Evolutionary conservation across 2,329 filamentous ascomycete species (phyloP).

Genomic region (Xylaria digitata): DNA sequence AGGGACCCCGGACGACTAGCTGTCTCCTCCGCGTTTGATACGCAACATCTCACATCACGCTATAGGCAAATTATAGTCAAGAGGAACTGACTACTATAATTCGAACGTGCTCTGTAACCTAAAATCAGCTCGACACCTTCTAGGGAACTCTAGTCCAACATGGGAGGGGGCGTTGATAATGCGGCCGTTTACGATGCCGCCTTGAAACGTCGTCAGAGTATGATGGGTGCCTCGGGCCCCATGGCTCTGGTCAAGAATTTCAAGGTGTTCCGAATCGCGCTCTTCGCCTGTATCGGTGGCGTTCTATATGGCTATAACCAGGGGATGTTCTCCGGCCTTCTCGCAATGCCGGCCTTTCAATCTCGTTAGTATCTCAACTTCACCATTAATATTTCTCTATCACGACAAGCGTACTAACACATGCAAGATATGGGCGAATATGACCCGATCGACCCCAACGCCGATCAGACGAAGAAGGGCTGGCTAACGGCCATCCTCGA

Average conservation of each 20-base stretch:
- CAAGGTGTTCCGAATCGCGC: slow-evolving; percentile 69
- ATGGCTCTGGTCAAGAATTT: slow-evolving; percentile 66
- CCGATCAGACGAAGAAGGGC: slow-evolving; percentile 66
- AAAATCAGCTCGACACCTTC: neutral
- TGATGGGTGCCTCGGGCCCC: slow-evolving; percentile 58
- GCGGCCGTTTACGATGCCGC: slow-evolving; percentile 57
- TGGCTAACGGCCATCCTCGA: slow-evolving; percentile 77
- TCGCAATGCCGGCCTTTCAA: slow-evolving; percentile 67
- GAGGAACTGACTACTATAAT: neutral
- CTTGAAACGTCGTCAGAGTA: slow-evolving; percentile 54
- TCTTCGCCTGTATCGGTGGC: slow-evolving; percentile 72
- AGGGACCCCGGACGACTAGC: neutral
- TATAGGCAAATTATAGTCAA: neutral
- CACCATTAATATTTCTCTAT: neutral
- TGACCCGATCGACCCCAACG: slow-evolving; percentile 56
- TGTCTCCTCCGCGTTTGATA: neutral
- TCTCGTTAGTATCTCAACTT: slow-evolving; percentile 54
- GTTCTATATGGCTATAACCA: slow-evolving; percentile 79
- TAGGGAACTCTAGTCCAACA: slow-evolving; percentile 9
- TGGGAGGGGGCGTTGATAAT: slow-evolving; percentile 44
- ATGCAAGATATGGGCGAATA: slow-evolving; percentile 66
- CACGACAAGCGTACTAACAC: slow-evolving; percentile 18
- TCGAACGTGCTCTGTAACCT: neutral
- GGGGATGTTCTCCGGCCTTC: slow-evolving; percentile 79
- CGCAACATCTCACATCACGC: neutral